A percentile compares a stretch with the other conserved stretches of the same genome.
phyloP scores from a whole-genome alignment of 352 stramenopile genomes.

The Poterioochromonas sp. region DNA sequence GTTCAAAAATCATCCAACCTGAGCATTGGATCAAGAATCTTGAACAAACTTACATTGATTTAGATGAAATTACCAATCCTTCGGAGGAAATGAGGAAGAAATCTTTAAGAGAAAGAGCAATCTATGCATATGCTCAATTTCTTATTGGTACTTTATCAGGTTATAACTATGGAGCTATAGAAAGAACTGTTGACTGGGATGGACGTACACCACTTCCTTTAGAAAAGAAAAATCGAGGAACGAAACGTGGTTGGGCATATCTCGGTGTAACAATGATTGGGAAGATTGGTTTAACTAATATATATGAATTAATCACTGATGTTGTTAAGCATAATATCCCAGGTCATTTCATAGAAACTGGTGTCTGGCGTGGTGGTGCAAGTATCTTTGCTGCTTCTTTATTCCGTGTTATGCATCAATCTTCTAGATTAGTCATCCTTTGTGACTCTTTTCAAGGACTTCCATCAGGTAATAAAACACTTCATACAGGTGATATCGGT shows the following conservation, averaged over 20 bases:
- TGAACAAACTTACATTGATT: no score
- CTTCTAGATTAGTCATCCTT: neutral
- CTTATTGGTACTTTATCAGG: no score
- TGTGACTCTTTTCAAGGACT: slow-evolving; percentile 34
- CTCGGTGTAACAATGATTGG: neutral
- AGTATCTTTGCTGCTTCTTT: slow-evolving; percentile 31
- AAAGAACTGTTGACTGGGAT: neutral
- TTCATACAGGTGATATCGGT: slow-evolving; percentile 9
- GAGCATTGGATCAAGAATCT: no score
- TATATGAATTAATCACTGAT: no score
- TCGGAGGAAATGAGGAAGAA: no score
- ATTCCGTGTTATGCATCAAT: slow-evolving; percentile 1
- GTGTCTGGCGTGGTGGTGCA: slow-evolving; percentile 32
- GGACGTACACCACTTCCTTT: neutral
- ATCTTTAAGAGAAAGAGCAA: no score
- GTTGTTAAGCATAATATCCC: no score
- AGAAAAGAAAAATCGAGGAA: neutral
- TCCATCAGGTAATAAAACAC: slow-evolving; percentile 17
- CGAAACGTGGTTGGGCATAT: neutral
- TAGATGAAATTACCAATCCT: no score
- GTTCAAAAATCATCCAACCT: no score
- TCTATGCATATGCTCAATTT: no score
- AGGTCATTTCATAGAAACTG: slow-evolving; percentile 34
- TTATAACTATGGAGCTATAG: neutral
- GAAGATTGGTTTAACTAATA: slow-evolving; percentile 13